Percentiles rank a stretch among this genome's conserved stretches.
Conservation (phyloP, 805 yeast genomes). For the Candida krabiensis region DNA sequence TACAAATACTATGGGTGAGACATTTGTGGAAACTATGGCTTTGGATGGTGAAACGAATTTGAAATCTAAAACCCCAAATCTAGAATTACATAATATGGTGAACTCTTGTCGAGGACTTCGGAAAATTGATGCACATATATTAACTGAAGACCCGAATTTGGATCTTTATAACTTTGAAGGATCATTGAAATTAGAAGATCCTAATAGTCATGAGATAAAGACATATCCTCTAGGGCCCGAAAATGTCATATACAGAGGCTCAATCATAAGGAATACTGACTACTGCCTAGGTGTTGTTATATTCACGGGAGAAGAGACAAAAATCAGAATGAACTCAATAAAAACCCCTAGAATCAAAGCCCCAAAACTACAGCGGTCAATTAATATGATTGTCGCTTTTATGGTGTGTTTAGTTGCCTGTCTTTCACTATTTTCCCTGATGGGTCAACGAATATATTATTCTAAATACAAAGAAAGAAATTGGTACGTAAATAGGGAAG, state of each 20-base stretch:
- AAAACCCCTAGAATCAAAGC: slow-evolving; percentile 89
- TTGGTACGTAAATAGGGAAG: slow-evolving; percentile 76
- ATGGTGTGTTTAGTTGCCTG: slow-evolving; percentile 82
- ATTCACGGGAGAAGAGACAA: slow-evolving; percentile 94
- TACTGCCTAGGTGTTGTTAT: slow-evolving; percentile 75
- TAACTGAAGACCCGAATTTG: slow-evolving; percentile 87
- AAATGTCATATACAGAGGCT: slow-evolving; percentile 88
- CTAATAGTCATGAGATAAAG: slow-evolving; percentile 28
- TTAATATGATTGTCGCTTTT: slow-evolving; percentile 79
- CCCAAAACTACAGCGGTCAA: slow-evolving; percentile 82
- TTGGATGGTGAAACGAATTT: slow-evolving; percentile 96
- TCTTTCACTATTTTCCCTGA: slow-evolving; percentile 75
- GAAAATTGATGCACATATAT: slow-evolving; percentile 50
- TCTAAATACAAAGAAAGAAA: slow-evolving; percentile 40
- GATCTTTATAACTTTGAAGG: slow-evolving; percentile 95
- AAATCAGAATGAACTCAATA: slow-evolving; percentile 92
- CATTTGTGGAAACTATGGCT: slow-evolving; percentile 93
- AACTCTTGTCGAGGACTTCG: slow-evolving; percentile 51
- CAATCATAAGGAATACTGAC: slow-evolving; percentile 81
- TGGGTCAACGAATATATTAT: slow-evolving; percentile 66
- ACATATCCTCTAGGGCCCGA: slow-evolving; percentile 70
- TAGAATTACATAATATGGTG: slow-evolving; percentile 54
- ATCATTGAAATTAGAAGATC: slow-evolving; percentile 41
- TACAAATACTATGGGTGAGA: slow-evolving; percentile 59
- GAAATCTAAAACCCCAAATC: slow-evolving; percentile 69